These are phyloP conservation scores for Populus hybrid DNA, from an alignment of 441 rosid genomes.

Conservation along the genomic window DNA sequence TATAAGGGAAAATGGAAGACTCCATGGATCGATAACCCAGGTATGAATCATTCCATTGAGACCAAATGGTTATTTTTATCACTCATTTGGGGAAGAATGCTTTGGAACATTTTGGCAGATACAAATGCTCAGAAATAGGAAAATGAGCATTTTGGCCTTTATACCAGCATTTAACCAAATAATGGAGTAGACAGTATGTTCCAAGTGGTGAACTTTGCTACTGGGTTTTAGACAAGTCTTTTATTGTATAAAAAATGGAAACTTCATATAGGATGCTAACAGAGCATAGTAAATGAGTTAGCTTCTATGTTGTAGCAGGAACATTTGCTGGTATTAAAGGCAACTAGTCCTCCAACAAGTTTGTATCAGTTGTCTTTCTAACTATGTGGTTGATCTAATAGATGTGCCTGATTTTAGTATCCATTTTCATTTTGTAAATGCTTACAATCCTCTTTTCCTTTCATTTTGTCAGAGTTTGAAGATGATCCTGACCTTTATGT, in stretches of 20 bases:
- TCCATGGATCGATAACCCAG: constrained; percentile 86
- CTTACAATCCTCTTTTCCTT: constrained; percentile 3
- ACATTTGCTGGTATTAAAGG: not conserved
- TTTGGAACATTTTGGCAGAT: not conserved
- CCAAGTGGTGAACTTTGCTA: not conserved
- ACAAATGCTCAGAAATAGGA: not conserved
- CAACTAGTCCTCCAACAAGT: not conserved
- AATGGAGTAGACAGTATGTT: not conserved
- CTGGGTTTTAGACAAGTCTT: constrained; percentile 1
- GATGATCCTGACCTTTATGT: constrained; percentile 92
- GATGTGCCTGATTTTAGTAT: not conserved
- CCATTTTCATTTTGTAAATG: not conserved
- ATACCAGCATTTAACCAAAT: not conserved
- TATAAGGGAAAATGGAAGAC: constrained; percentile 84
- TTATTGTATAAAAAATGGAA: not conserved
- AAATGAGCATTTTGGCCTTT: not conserved
- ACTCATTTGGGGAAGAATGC: not conserved
- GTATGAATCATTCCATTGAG: constrained; percentile 20
- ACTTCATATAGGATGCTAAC: not conserved
- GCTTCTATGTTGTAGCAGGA: not conserved
- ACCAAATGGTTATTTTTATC: not conserved
- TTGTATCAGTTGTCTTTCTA: not conserved
- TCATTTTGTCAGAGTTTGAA: constrained; percentile 62
- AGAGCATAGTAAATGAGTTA: not conserved
- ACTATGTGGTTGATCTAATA: not conserved